Base-by-base conservation (phyloP, 2,329 filamentous ascomycete species). In the Boeremia exigua region DNA sequence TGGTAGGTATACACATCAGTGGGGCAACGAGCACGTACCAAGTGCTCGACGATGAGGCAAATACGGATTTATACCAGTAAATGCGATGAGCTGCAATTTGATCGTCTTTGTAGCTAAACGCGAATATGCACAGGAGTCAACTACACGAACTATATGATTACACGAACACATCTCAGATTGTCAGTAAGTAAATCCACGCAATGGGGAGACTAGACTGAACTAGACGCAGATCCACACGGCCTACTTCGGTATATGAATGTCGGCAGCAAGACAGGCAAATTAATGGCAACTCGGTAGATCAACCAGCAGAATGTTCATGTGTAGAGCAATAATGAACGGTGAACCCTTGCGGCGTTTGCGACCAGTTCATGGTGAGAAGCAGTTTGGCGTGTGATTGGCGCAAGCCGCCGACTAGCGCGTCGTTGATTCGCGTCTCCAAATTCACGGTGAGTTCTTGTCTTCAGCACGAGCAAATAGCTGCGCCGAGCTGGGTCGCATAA, bases 371-470 rank as follows among this genome's bases (percentile, higher is more conserved):
- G 15, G 9, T n/a, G 1, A 19, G 10, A 17, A 10, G 15, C 34
- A 10, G 3, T 10, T 17, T 8, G 15, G 14, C 15, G 9, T 10
- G 15, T n/a, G 34, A 3, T 19, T 9, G 6, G 14, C 34, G 36
- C 36, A 23, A 38, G 19, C 36, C 15, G 14, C 14, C 2, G 38
- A 9, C 25, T 50, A 43, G 47, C 30, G 47, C 11, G 30, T 36
- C 23, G 30, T 42, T 11, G 46, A 8, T 34, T 46, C 32, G 5
- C 19, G 19, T 23, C 19, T 23, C 42, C 37, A 43, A 43, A 30
- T 56, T 50, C 53, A 50, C 25, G 9, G 42, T 51, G 47, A 51
- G 17, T 32, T 45, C 32, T 39, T 37, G 38, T 38, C 28, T 42
- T 30, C 36, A 28, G 40, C 36, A 17, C 28, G 32, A n/a, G 40